phyloP scores from a whole-genome alignment of 1,284 basidiomycete genomes.

The Xanthoconium separans region DNA sequence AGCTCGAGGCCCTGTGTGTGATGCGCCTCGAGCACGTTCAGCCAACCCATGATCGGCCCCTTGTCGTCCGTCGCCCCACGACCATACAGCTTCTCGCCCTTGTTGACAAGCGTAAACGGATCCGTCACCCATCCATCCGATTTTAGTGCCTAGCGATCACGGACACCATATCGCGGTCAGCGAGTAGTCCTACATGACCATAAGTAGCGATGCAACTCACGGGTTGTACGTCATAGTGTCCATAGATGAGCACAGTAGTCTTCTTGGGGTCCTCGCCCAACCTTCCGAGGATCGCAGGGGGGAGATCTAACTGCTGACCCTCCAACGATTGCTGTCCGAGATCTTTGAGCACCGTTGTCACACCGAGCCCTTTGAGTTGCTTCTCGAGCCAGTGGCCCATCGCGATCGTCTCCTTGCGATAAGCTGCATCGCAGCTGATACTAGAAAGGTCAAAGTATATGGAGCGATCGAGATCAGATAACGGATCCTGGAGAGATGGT shows the following conservation, averaged over 20 bases:
- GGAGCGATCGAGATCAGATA: neutral
- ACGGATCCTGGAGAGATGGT: neutral
- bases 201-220: conserved; percentile 40
- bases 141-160: conserved; percentile 50
- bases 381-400: conserved; percentile 83
- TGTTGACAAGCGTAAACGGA: conserved; percentile 79
- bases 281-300: conserved; percentile 85
- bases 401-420: conserved; percentile 72
- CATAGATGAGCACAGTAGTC: conserved; percentile 92
- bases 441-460: conserved; percentile 37
- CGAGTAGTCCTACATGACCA: neutral
- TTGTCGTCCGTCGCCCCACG: conserved; percentile 94
- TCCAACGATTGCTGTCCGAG: conserved; percentile 86
- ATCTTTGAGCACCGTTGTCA: conserved; percentile 69
- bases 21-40: conserved; percentile 94
- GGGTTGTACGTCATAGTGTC: conserved; percentile 87
- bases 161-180: neutral
- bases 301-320: conserved; percentile 76
- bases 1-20: conserved; percentile 70
- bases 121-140: conserved; percentile 92
- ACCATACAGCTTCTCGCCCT: conserved; percentile 78
- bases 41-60: conserved; percentile 90
- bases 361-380: conserved; percentile 74
- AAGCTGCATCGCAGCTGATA: conserved; percentile 64
- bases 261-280: conserved; percentile 84